phyloP scores from a whole-genome alignment of 2,329 filamentous ascomycete genomes.

The Ophiocordyceps sinensis region DNA sequence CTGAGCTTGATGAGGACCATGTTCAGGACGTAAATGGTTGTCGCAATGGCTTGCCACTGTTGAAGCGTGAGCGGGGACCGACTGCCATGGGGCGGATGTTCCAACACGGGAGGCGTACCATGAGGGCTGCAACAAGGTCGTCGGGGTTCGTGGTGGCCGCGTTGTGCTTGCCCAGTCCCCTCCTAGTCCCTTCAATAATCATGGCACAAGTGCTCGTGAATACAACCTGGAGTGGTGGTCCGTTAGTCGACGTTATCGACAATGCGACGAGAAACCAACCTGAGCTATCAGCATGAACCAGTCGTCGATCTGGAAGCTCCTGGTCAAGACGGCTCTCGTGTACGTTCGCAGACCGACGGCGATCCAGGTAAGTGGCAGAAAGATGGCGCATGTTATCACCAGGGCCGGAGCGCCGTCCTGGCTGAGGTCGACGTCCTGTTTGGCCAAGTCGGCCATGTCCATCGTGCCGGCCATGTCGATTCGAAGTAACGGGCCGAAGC shows the following conservation, averaged over 20 bases:
- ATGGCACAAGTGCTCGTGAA: slow-evolving; percentile 34
- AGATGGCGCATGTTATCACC: slow-evolving; percentile 18
- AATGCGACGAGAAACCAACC: slow-evolving; percentile 13
- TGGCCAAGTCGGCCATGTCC: background rate
- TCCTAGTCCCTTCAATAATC: slow-evolving; percentile 25
- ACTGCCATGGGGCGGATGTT: background rate
- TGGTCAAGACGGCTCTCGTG: slow-evolving; percentile 27
- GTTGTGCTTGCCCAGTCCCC: slow-evolving; percentile 34
- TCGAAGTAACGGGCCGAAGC: background rate
- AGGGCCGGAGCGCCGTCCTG: slow-evolving; percentile 25
- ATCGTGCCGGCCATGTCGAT: slow-evolving; percentile 12
- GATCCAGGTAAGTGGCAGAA: slow-evolving; percentile 26
- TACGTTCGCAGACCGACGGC: slow-evolving; percentile 29
- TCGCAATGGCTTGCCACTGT: slow-evolving; percentile 36
- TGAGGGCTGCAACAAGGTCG: slow-evolving; percentile 29
- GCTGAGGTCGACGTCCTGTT: slow-evolving; percentile 15
- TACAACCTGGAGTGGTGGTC: slow-evolving; percentile 16
- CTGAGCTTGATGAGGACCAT: slow-evolving; percentile 45
- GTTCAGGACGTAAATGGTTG: slow-evolving; percentile 32
- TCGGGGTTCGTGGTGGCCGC: slow-evolving; percentile 20
- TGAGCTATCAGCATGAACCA: slow-evolving; percentile 37
- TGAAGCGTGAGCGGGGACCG: background rate
- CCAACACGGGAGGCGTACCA: slow-evolving; percentile 15
- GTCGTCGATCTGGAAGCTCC: slow-evolving; percentile 33
- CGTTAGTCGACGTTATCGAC: background rate